A percentile compares a stretch with the other conserved stretches of the same genome.
Evolutionary conservation across 768 basidiomycete genomes (phyloP).

Genomic region (Trametes coccinea): DNA sequence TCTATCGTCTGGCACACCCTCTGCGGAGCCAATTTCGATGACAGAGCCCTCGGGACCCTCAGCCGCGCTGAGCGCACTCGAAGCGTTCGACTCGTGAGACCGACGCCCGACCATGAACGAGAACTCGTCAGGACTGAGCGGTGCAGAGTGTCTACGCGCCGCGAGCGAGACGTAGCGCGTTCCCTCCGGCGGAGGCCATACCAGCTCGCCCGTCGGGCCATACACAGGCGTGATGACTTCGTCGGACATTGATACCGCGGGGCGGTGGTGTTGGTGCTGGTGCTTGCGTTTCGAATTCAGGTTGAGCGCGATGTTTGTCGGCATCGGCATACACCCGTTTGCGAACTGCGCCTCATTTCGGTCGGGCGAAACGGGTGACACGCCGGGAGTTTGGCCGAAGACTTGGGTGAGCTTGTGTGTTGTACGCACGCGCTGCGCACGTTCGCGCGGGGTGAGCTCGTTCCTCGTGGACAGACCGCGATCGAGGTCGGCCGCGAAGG

Average conservation of each 20-base stretch:
- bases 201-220: constrained; percentile 13
- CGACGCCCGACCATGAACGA: constrained; percentile 24
- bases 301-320: constrained; percentile 15
- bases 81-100: constrained; percentile 7
- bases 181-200: constrained; percentile 39
- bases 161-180: constrained; percentile 30
- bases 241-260: constrained; percentile 29
- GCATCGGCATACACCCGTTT: constrained; percentile 21
- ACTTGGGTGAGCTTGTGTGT: constrained; percentile 79
- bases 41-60: constrained; percentile 7
- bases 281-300: constrained; percentile 23
- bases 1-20: constrained; percentile 23
- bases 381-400: constrained; percentile 65
- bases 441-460: constrained; percentile 59
- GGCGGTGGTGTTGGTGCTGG: constrained; percentile 28
- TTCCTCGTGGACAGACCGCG: constrained; percentile 56
- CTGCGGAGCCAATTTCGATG: constrained; percentile 27
- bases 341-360: constrained; percentile 20
- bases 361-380: constrained; percentile 2
- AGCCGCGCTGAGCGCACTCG: not conserved
- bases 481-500: constrained; percentile 13
- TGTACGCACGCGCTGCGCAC: constrained; percentile 70
- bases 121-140: constrained; percentile 50
- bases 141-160: constrained; percentile 55
- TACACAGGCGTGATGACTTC: constrained; percentile 21